Evolutionary conservation across 306 rosid genomes (phyloP).

Genomic region (Prunus davidiana): DNA sequence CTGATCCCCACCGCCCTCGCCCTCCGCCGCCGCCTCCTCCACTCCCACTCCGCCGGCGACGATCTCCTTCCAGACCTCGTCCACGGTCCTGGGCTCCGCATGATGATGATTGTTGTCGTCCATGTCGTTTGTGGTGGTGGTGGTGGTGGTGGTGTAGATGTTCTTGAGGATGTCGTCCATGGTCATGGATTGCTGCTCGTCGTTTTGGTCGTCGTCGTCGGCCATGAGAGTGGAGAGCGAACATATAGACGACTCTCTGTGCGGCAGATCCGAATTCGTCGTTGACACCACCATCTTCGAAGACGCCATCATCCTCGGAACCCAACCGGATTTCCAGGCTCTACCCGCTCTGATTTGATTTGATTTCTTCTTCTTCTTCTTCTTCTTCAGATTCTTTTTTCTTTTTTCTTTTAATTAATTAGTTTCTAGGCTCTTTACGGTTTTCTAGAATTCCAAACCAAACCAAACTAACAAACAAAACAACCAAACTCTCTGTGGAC

Average conservation of each 20-base stretch:
- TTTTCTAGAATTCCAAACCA: no score
- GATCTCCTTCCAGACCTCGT: constrained; percentile 74
- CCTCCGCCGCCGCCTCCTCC: constrained; percentile 15
- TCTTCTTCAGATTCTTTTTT: background rate
- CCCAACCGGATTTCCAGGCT: constrained; percentile 35
- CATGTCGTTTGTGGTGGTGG: background rate
- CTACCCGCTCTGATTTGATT: constrained; percentile 8
- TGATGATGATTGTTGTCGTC: constrained; percentile 4
- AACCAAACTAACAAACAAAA: background rate
- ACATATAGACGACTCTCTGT: constrained; percentile 50
- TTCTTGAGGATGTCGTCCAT: constrained; percentile 80
- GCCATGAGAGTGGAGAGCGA: constrained; percentile 53
- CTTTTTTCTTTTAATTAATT: background rate
- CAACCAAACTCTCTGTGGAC: background rate
- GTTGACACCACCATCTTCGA: constrained; percentile 61
- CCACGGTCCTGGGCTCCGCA: constrained; percentile 31
- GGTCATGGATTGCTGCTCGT: constrained; percentile 34
- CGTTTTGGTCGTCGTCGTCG: constrained; percentile 23
- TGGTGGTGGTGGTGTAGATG: constrained; percentile 25
- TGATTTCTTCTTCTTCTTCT: background rate
- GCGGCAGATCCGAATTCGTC: constrained; percentile 80
- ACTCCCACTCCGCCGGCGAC: constrained; percentile 33
- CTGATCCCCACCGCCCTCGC: constrained; percentile 20
- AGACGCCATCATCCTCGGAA: constrained; percentile 56
- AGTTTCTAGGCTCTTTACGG: background rate